Conservation (phyloP, 495 filamentous ascomycete species). For the Trichoderma virens region DNA sequence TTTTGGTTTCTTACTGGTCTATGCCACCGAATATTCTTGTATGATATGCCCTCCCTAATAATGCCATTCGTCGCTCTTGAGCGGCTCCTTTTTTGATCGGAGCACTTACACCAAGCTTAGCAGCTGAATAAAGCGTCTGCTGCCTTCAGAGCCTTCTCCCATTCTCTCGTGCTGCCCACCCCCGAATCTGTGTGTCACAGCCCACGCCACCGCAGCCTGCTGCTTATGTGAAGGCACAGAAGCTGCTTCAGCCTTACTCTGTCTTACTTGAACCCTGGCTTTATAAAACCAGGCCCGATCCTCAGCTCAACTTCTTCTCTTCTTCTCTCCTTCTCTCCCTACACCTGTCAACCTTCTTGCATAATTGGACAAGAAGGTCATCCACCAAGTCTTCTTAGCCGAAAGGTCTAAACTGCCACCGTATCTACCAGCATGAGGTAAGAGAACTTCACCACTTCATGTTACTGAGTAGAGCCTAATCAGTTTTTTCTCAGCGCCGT, state of each 20-base stretch:
- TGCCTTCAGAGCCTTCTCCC: neutral
- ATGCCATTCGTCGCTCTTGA: neutral
- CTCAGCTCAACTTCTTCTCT: neutral
- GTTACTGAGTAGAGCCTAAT: neutral
- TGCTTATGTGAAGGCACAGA: neutral
- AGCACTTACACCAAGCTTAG: neutral
- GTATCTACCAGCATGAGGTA: neutral
- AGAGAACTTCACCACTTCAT: neutral
- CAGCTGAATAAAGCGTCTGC: neutral
- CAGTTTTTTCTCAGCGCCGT: conserved; percentile 27
- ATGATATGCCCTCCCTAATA: neutral
- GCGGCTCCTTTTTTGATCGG: neutral
- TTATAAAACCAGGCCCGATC: neutral
- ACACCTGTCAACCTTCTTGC: neutral
- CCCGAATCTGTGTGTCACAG: neutral
- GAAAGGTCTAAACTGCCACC: neutral
- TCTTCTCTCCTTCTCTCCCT: neutral
- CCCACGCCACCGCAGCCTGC: conserved; percentile 6
- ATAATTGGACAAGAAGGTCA: neutral
- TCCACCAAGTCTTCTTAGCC: neutral
- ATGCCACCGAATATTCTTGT: neutral
- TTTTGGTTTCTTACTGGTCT: neutral
- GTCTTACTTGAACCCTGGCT: neutral
- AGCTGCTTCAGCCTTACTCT: conserved; percentile 6
- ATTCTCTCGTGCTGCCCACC: conserved; percentile 2